phyloP scores from a whole-genome alignment of 164 flowering plant species.

The Protea cynaroides region DNA sequence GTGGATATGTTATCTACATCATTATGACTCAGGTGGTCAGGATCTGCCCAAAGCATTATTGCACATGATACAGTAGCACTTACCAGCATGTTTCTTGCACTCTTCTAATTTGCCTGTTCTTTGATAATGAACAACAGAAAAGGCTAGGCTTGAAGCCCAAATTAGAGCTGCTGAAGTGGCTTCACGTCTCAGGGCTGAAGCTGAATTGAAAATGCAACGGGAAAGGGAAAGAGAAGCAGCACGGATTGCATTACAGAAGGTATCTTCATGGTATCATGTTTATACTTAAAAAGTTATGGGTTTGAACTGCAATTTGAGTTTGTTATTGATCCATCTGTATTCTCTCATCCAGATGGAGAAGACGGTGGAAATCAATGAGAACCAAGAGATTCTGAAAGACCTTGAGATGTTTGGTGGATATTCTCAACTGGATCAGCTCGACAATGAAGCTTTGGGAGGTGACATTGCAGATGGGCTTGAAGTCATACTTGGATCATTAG shows the following conservation, averaged over 20 bases:
- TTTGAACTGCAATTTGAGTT: not conserved
- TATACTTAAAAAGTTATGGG: not conserved
- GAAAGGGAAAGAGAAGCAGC: slow-evolving; percentile 77
- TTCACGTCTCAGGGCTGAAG: slow-evolving; percentile 34
- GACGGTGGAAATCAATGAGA: slow-evolving; percentile 59
- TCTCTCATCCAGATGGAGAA: slow-evolving; percentile 43
- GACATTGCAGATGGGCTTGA: not conserved
- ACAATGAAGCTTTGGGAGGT: not conserved
- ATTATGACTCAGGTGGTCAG: no score
- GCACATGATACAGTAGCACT: no score
- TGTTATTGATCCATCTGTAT: not conserved
- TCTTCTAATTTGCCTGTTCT: no score
- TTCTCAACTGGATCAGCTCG: slow-evolving; percentile 14
- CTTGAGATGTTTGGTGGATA: slow-evolving; percentile 36
- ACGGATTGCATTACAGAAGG: slow-evolving; percentile 61
- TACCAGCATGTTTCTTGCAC: no score
- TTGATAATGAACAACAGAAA: slow-evolving; percentile 38
- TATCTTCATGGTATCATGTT: slow-evolving; percentile 6
- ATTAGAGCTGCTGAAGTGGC: slow-evolving; percentile 65
- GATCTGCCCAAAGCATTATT: no score
- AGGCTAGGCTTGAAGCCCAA: slow-evolving; percentile 57
- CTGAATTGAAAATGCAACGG: slow-evolving; percentile 42
- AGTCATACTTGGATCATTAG: not conserved
- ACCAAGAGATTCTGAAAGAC: slow-evolving; percentile 35
- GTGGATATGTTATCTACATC: no score